phyloP scores from a whole-genome alignment of 257 asterid species.

The Lycium barbarum region DNA sequence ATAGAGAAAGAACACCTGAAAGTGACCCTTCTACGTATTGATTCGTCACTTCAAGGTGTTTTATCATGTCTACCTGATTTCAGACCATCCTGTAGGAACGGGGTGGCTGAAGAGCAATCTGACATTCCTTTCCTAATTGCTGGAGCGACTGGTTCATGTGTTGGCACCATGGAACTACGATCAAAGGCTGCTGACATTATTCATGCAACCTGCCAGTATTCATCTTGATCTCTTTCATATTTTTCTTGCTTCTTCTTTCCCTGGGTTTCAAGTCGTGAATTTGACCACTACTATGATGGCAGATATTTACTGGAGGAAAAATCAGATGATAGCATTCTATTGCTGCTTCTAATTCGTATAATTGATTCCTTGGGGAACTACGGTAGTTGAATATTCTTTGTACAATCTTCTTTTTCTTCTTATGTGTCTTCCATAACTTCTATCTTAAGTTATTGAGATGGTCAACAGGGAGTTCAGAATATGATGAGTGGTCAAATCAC shows the following conservation, averaged over 20 bases:
- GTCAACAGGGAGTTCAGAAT: conserved; percentile 88
- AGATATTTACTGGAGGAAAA: conserved; percentile 92
- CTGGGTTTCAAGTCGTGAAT: conserved; percentile 37
- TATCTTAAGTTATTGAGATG: conserved; percentile 24
- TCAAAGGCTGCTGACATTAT: conserved; percentile 84
- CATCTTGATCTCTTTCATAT: conserved; percentile 29
- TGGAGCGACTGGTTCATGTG: conserved; percentile 92
- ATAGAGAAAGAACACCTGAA: conserved; percentile 96
- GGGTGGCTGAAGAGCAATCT: conserved; percentile 68
- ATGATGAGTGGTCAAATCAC: conserved; percentile 96
- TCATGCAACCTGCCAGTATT: conserved; percentile 89
- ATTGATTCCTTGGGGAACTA: conserved; percentile 92
- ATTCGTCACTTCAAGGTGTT: conserved; percentile 97
- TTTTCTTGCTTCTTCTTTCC: conserved; percentile 31
- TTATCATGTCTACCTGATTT: conserved; percentile 98
- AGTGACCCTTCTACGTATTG: conserved; percentile 97
- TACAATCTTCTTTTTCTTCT: conserved; percentile 25
- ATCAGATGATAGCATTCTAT: conserved; percentile 95
- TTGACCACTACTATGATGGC: conserved; percentile 41
- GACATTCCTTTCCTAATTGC: conserved; percentile 73
- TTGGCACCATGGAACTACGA: conserved; percentile 88
- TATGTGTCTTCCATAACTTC: neutral
- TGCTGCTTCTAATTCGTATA: conserved; percentile 87
- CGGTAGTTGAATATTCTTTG: conserved; percentile 54
- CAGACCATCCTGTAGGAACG: conserved; percentile 75